These are phyloP conservation scores for Neonectria neomacrospora DNA, from an alignment of 2,329 filamentous ascomycete genomes.

Conservation along the genomic window DNA sequence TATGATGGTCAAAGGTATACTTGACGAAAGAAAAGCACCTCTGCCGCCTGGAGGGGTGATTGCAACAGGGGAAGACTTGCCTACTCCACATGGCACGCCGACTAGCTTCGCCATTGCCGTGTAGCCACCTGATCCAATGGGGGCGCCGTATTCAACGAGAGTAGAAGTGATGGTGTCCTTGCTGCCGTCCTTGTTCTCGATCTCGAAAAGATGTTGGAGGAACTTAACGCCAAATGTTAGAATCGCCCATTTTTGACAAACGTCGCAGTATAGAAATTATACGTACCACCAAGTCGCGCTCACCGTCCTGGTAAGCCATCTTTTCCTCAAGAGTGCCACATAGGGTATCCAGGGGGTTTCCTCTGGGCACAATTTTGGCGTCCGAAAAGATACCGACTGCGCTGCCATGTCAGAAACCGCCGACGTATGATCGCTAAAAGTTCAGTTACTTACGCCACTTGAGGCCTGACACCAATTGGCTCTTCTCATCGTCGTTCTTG, in stretches of 20 bases:
- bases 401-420: constrained; percentile 52
- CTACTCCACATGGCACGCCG: constrained; percentile 64
- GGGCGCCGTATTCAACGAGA: constrained; percentile 83
- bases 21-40: background rate
- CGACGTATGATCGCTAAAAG: constrained; percentile 50
- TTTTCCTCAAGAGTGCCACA: constrained; percentile 72
- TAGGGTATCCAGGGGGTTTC: constrained; percentile 76
- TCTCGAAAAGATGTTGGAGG: constrained; percentile 73
- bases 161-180: constrained; percentile 84
- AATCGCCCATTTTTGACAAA: constrained; percentile 49
- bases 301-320: constrained; percentile 74
- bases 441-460: constrained; percentile 62
- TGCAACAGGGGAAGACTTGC: constrained; percentile 16
- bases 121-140: constrained; percentile 80
- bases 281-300: constrained; percentile 71
- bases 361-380: constrained; percentile 66
- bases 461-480: constrained; percentile 76
- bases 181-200: constrained; percentile 69
- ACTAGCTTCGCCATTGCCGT: constrained; percentile 87
- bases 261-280: background rate
- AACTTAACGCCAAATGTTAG: constrained; percentile 77
- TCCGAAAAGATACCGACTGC: constrained; percentile 61
- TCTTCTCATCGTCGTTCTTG: constrained; percentile 66
- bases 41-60: background rate
- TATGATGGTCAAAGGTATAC: too few species aligned